Conservation (phyloP, 1,284 basidiomycete species). For the Marasmius tenuissimus region DNA sequence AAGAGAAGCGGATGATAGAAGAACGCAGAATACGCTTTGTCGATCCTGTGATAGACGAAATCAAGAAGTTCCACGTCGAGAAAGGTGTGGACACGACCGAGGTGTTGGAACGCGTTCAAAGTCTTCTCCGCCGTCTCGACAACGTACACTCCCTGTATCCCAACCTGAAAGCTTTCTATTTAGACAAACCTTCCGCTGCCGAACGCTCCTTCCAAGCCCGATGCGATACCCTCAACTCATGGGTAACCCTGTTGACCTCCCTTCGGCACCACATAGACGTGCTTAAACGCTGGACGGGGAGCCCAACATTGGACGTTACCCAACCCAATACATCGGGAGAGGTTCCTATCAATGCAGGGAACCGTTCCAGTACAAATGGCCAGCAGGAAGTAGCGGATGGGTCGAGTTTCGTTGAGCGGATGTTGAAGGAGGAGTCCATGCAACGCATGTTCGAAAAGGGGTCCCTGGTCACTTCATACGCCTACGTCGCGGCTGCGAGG, state of each 20-base stretch:
- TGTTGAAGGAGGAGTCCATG: slow-evolving; percentile 95
- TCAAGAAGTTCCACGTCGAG: slow-evolving; percentile 69
- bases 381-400: slow-evolving; percentile 49
- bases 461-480: slow-evolving; percentile 85
- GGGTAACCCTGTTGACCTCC: slow-evolving; percentile 82
- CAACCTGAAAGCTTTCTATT: slow-evolving; percentile 74
- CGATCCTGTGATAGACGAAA: slow-evolving; percentile 82
- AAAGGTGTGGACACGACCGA: slow-evolving; percentile 41
- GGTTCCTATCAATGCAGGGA: slow-evolving; percentile 40
- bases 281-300: slow-evolving; percentile 89
- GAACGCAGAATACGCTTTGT: slow-evolving; percentile 82
- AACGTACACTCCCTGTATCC: slow-evolving; percentile 89
- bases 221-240: slow-evolving; percentile 85
- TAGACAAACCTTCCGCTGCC: slow-evolving; percentile 74
- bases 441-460: slow-evolving; percentile 94
- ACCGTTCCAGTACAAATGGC: slow-evolving; percentile 27
- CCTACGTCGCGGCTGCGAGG: slow-evolving; percentile 85
- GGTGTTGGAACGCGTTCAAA: slow-evolving; percentile 73
- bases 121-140: slow-evolving; percentile 78
- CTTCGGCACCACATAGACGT: slow-evolving; percentile 78
- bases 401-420: slow-evolving; percentile 88
- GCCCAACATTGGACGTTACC: slow-evolving; percentile 85
- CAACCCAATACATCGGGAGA: slow-evolving; percentile 70
- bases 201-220: slow-evolving; percentile 72
- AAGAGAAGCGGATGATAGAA: slow-evolving; percentile 82